Evolutionary conservation across 2,329 filamentous ascomycete species (phyloP).

Genomic region (Stagonosporopsis tanaceti): DNA sequence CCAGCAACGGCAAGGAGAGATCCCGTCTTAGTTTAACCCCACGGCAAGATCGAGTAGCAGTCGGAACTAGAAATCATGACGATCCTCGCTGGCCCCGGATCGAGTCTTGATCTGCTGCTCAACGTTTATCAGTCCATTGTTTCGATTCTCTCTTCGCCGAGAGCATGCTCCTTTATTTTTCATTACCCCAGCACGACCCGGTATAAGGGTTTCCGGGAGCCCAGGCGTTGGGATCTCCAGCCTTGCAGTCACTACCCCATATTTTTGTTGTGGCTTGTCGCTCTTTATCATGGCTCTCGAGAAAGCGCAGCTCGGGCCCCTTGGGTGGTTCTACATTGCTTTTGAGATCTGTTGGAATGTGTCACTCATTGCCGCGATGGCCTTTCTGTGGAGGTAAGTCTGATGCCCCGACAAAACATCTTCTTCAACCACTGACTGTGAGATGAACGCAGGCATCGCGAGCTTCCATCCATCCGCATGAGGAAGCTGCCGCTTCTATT

Average conservation of each 20-base stretch:
- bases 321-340: constrained; percentile 23
- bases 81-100: constrained; percentile 2
- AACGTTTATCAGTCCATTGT: background rate
- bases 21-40: constrained; percentile 8
- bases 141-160: constrained; percentile 8
- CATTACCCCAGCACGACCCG: constrained; percentile 1
- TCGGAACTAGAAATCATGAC: constrained; percentile 12
- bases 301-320: constrained; percentile 20
- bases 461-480: constrained; percentile 42
- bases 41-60: constrained; percentile 13
- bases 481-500: constrained; percentile 42
- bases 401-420: background rate
- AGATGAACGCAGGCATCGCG: constrained; percentile 24
- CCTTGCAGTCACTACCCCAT: constrained; percentile 12
- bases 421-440: constrained; percentile 7
- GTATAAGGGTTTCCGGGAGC: constrained; percentile 18
- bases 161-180: constrained; percentile 12
- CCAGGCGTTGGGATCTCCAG: constrained; percentile 8
- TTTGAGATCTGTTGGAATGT: constrained; percentile 21
- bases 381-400: constrained; percentile 29
- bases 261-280: constrained; percentile 13
- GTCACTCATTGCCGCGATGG: constrained; percentile 18
- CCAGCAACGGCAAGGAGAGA: constrained; percentile 13
- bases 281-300: constrained; percentile 19
- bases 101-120: constrained; percentile 10